Evolutionary conservation across 1,284 basidiomycete genomes (phyloP), one percentile per base, ranked within the genome.

Genomic region (Moesziomyces aphidis): DNA sequence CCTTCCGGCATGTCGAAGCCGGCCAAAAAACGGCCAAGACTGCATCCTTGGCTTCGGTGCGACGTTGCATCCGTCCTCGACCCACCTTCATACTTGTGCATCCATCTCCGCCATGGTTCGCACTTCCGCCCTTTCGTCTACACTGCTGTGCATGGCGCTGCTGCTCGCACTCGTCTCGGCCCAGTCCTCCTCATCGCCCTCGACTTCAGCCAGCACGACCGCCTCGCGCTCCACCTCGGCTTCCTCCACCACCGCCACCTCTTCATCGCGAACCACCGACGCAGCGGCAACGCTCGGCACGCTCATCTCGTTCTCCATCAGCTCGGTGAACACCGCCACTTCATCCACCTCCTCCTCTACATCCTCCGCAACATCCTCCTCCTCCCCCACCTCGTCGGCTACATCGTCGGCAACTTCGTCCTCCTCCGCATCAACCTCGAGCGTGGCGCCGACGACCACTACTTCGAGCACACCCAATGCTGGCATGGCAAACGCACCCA

Each of bases 281-380:
- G 71, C 71, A 44, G 62, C 59, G 4, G 72, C 53, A 5, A 74
- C 72, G 10, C 56, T 74, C 6, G 67, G 66, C 24, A 48, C 52
- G 4, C 50, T 63, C 21, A 54, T 74, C 56, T 57, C 66, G 9
- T 74, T 74, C 22, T 56, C 62, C 11, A 42, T 74, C 2, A 47
- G 34, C 44, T 62, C 62, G 24, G 34, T 74, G 49, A 55, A 65
- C 44, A 70, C 66, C 9, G 31, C 56, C 17, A 17, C 59, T 4
- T 51, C 58, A 9, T 46, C 59, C 13, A 51, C 51, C 26, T 23
- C 26, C 42, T 36, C 21, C 9, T 34, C 63, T n/a, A 59, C 49
- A 13, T 50, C 42, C 22, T 58, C 62, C 15, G 50, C 56, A 8
- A 54, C 49, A n/a, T 47, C 54, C n/a, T 39, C 47, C 2, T 48